Evolutionary conservation across 2,329 filamentous ascomycete species (phyloP), one percentile per base, ranked within the genome.

Genomic region (Leptographium wingfieldii): DNA sequence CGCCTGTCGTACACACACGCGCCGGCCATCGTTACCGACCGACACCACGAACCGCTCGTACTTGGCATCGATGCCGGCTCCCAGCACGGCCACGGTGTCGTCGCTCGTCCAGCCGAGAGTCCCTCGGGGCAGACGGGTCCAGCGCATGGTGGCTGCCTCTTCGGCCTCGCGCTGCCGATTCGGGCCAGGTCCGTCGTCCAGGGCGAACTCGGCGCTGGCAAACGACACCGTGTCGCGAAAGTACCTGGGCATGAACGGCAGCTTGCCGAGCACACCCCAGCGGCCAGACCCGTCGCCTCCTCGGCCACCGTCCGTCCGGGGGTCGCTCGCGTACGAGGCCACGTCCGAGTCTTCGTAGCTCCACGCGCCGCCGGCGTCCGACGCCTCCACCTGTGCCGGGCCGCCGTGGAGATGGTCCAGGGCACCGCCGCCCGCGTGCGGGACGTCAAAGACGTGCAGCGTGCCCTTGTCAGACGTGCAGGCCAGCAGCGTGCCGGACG

Each of bases 381-480:
- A 57, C 5, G 59, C 38, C 9, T 16, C 51, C n/a, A 16, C 51
- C 63, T 7, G 22, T 7, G 16, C 4, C 29, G 52, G 14, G 2
- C 7, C 31, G n/a, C 25, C 3, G 31, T 25, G 14, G 22, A 51
- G 63, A 60, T 56, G 59, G 58, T 14, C 59, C 60, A 48, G 62
- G 59, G n/a, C 58, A 56, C 53, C 11, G 22, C 22, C 31, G 12
- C 25, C 55, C 7, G 22, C 22, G 12, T 16, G 80, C 4, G 87
- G 86, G 1, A 96, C 79, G 68, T 97, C 91, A 69, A 96, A 99
- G 46, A 99, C 81, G 72, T 99, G 94, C 12, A 99, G 78, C 0
- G 92, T 99, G 6, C 90, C 92, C 73, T 97, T 99, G 77, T 99
- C 94, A 1, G 92, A 96, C 1, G 92, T 97, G 63, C 91, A 92